These are phyloP conservation scores for Paecilomyces sp. DNA, from an alignment of 2,329 filamentous ascomycete genomes.

Conservation along the genomic window DNA sequence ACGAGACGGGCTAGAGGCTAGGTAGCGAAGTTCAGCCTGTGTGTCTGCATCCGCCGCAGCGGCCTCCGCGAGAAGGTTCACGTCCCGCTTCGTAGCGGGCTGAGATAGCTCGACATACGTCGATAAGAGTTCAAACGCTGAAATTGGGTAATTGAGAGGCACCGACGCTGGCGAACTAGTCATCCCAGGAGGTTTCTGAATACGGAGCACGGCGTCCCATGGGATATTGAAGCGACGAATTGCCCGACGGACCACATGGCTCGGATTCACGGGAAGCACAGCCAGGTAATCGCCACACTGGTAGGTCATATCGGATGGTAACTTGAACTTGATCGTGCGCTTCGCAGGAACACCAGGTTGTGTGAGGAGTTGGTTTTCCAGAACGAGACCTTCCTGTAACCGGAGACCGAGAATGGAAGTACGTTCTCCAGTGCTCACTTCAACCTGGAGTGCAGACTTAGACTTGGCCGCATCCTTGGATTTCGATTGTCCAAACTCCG, in stretches of 20 bases:
- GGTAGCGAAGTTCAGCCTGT: conserved; percentile 32
- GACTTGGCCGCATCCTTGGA: conserved; percentile 24
- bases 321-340: conserved; percentile 58
- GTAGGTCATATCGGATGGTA: conserved; percentile 61
- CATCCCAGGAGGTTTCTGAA: conserved; percentile 47
- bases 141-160: conserved; percentile 50
- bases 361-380: conserved; percentile 48
- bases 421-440: conserved; percentile 47
- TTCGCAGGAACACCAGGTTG: conserved; percentile 49
- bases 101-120: conserved; percentile 68
- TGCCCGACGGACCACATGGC: conserved; percentile 53
- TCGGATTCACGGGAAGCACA: conserved; percentile 63
- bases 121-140: conserved; percentile 57
- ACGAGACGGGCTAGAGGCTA: conserved; percentile 20
- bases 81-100: conserved; percentile 61
- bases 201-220: conserved; percentile 61
- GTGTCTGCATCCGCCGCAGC: conserved; percentile 42
- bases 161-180: conserved; percentile 30
- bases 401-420: conserved; percentile 56
- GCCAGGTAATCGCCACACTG: conserved; percentile 70
- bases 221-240: conserved; percentile 59
- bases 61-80: conserved; percentile 40
- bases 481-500: conserved; percentile 23
- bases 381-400: conserved; percentile 54
- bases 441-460: conserved; percentile 32